Evolutionary conservation across 164 flowering plant species (phyloP), one percentile per base, ranked within the genome.

Genomic region (Dillenia turbinata): DNA sequence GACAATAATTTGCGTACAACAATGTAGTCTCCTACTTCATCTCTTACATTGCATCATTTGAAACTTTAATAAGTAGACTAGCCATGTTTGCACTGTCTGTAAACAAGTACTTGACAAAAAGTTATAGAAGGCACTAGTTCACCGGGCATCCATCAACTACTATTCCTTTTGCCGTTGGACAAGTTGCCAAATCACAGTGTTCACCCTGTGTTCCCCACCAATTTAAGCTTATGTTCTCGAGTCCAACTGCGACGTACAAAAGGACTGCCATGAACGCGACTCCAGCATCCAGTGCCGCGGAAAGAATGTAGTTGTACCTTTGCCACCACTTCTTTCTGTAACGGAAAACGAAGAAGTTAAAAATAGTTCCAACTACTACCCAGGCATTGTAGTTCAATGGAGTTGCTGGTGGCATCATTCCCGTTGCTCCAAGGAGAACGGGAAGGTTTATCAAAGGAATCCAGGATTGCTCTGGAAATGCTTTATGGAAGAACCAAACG

Each of bases 161-260:
- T n/a, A 75, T 24, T 12, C 75, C 75, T 26, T 66, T 59, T 1
- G 75, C 78, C 0, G 73, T 75, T 0, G 73, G 78, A 52, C 75
- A 75, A 24, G 70, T 0, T 16, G 75, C 78, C 9, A 75, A 52
- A 9, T 56, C 63, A 57, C 73, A 72, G 58, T 72, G 68, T 44
- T 75, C 76, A 15, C 71, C 75, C 1, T 17, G 14, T 2, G 65
- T 52, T 12, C 78, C 78, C 76, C 76, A 75, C 76, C 73, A 75
- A 2, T 1, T 14, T 8, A 75, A 16, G 43, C 57, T 46, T 16
- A 43, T 62, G 1, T 19, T n/a, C 15, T 61, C 53, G 63, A 61
- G 46, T 33, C 16, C 48, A 10, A 69, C 26, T 3, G 61, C 8
- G 70, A 61, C 65, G 72, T 64, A 69, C 10, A 73, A 9, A 12